These are phyloP conservation scores for Phytophthora pini DNA, from an alignment of 352 stramenopile species.

Conservation along the genomic window DNA sequence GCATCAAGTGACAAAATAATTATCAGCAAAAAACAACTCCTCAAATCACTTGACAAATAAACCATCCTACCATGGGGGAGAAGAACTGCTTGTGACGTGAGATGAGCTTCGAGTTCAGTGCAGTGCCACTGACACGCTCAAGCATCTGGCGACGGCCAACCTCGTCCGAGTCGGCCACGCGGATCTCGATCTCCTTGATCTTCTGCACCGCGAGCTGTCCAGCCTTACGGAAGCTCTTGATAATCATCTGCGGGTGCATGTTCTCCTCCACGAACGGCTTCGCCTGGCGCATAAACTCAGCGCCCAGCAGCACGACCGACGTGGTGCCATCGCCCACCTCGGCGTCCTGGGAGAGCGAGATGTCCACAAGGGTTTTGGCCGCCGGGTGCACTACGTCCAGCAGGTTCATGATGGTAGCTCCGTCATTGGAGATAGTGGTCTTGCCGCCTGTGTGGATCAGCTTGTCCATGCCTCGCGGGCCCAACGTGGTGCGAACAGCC, in stretches of 20 bases:
- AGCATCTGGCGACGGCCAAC: conserved; percentile 89
- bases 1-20: conserved; percentile 16
- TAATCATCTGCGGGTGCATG: conserved; percentile 94
- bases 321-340: conserved; percentile 96
- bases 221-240: conserved; percentile 91
- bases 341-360: conserved; percentile 93
- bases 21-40: neutral
- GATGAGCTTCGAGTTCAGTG: conserved; percentile 99
- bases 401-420: conserved; percentile 98
- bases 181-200: conserved; percentile 88
- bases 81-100: conserved; percentile 97
- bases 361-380: conserved; percentile 98
- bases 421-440: conserved; percentile 99
- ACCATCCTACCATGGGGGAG: conserved; percentile 91
- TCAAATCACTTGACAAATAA: too few species aligned
- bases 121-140: conserved; percentile 94
- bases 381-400: conserved; percentile 99
- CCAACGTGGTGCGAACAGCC: conserved; percentile 97
- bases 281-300: conserved; percentile 96
- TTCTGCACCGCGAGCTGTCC: conserved; percentile 84
- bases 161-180: conserved; percentile 80
- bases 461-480: conserved; percentile 99
- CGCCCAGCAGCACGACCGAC: conserved; percentile 97
- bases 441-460: conserved; percentile 94
- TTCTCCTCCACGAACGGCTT: conserved; percentile 99